These are phyloP conservation scores for Lasiodiplodia hormozganensis DNA, from an alignment of 2,329 filamentous ascomycete species.

Conservation along the genomic window DNA sequence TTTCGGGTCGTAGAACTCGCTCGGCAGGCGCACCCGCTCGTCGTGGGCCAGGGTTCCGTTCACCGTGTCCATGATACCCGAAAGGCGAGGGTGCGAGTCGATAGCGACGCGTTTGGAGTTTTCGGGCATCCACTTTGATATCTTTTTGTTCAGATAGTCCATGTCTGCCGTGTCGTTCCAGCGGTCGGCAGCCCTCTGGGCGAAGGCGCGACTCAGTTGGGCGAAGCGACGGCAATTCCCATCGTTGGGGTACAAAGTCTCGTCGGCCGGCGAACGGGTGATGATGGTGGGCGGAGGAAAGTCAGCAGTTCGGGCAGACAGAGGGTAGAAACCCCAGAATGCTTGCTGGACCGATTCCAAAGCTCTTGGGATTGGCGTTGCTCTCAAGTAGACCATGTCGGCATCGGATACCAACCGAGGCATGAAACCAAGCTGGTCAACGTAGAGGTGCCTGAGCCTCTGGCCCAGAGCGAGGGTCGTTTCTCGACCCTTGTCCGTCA, in stretches of 20 bases:
- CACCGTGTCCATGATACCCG: conserved; percentile 92
- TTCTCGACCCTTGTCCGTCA: conserved; percentile 58
- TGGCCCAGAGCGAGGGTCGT: conserved; percentile 58
- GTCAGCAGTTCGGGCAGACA: conserved; percentile 48
- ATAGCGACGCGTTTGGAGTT: conserved; percentile 73
- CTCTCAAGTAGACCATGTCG: conserved; percentile 55
- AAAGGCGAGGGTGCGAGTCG: conserved; percentile 82
- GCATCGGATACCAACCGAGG: conserved; percentile 50
- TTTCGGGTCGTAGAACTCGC: conserved; percentile 84
- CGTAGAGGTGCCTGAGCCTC: conserved; percentile 56
- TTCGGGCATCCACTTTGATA: conserved; percentile 86
- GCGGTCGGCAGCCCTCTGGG: conserved; percentile 53
- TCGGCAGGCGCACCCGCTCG: conserved; percentile 76
- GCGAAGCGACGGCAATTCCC: conserved; percentile 56
- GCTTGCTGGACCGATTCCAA: conserved; percentile 59
- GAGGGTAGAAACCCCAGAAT: conserved; percentile 57
- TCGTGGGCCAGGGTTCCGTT: conserved; percentile 89
- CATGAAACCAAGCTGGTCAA: conserved; percentile 58
- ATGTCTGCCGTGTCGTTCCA: conserved; percentile 74
- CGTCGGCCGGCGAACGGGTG: conserved; percentile 53
- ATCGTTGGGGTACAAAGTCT: conserved; percentile 60
- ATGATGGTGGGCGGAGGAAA: conserved; percentile 54
- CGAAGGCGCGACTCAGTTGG: conserved; percentile 56
- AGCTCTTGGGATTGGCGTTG: conserved; percentile 58
- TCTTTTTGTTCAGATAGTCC: conserved; percentile 77